phyloP scores from a whole-genome alignment of 305 asterid species.

The Fraxinus platypoda region DNA sequence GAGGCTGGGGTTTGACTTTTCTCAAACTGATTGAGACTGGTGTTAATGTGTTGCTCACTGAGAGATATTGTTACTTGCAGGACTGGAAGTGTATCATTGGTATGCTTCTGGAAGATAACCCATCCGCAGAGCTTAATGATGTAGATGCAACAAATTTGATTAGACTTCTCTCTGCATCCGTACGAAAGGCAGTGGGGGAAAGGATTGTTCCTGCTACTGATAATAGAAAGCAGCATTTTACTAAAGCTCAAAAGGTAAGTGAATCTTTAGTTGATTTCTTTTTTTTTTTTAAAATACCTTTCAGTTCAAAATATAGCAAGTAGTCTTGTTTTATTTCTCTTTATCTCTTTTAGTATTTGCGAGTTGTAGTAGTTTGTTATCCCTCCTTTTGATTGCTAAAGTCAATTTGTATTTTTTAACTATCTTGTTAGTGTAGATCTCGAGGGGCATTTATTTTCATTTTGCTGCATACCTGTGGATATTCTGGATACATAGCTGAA shows the following conservation, averaged over 20 bases:
- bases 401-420: background rate
- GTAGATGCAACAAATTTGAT: constrained; percentile 85
- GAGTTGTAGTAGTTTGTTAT: constrained; percentile 9
- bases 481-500: background rate
- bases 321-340: background rate
- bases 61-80: constrained; percentile 40
- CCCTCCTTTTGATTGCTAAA: background rate
- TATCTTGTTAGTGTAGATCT: background rate
- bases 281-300: constrained; percentile 14
- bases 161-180: constrained; percentile 81
- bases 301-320: constrained; percentile 1
- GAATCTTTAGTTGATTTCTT: constrained; percentile 22
- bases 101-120: constrained; percentile 81
- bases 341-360: constrained; percentile 6
- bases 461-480: background rate
- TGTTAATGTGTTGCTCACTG: constrained; percentile 13
- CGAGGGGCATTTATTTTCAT: background rate
- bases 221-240: constrained; percentile 68
- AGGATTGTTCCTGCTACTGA: constrained; percentile 91
- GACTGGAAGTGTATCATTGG: constrained; percentile 89
- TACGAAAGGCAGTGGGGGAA: constrained; percentile 90
- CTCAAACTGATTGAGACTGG: constrained; percentile 22
- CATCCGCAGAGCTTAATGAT: constrained; percentile 78
- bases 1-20: constrained; percentile 14
- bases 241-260: constrained; percentile 83